A percentile compares a stretch with the other conserved stretches of the same genome.
phyloP scores from a whole-genome alignment of 1,284 basidiomycete species.

The Schizophyllum amplum region DNA sequence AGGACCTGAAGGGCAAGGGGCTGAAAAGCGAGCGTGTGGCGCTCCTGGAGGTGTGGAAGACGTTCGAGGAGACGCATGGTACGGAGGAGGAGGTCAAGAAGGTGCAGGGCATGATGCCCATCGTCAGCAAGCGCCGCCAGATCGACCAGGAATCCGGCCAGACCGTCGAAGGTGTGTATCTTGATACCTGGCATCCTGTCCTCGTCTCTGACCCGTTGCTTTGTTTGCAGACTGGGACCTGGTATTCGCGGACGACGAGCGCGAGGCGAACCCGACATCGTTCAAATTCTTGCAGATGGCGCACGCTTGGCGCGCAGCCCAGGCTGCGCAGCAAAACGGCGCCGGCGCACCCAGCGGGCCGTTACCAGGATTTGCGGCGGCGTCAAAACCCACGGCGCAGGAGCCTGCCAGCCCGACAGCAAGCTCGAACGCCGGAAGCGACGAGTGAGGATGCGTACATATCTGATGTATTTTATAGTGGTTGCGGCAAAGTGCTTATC shows the following conservation, averaged over 20 bases:
- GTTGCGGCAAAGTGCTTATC: no score
- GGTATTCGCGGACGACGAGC: slow-evolving; percentile 91
- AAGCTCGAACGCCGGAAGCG: no score
- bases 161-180: slow-evolving; percentile 70
- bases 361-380: slow-evolving; percentile 38
- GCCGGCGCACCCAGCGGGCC: slow-evolving; percentile 18
- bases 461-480: no score
- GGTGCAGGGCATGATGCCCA: slow-evolving; percentile 87
- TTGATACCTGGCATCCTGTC: slow-evolving; percentile 1
- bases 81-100: slow-evolving; percentile 59
- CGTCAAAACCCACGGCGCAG: slow-evolving; percentile 11
- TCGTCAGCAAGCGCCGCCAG: slow-evolving; percentile 78
- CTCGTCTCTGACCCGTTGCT: slow-evolving; percentile 1
- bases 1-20: slow-evolving; percentile 70
- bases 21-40: slow-evolving; percentile 87
- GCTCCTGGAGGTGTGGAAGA: slow-evolving; percentile 89
- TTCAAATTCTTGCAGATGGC: slow-evolving; percentile 95
- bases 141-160: slow-evolving; percentile 80
- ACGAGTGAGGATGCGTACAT: no score
- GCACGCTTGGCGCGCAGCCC: slow-evolving; percentile 73
- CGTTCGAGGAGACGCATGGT: slow-evolving; percentile 79
- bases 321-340: slow-evolving; percentile 27
- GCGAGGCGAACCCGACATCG: slow-evolving; percentile 82
- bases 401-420: no score
- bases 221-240: slow-evolving; percentile 76